phyloP scores from a whole-genome alignment of 1,284 basidiomycete species.

The Rhodotorula sp. region DNA sequence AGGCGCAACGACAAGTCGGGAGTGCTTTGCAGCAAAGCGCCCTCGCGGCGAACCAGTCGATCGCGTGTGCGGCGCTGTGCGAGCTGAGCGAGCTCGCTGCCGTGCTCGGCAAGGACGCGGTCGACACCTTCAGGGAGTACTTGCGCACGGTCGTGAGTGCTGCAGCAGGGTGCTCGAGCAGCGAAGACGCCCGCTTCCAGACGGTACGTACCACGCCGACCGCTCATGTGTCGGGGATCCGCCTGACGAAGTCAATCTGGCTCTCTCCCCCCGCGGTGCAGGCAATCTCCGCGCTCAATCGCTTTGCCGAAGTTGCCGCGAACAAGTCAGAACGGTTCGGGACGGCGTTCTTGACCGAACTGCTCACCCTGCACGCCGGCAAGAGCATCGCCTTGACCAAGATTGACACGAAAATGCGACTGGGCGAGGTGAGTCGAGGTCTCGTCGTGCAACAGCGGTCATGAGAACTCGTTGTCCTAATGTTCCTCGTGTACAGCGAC shows the following conservation, averaged over 20 bases:
- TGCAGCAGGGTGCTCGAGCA: background rate
- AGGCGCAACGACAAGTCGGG: conserved; percentile 9
- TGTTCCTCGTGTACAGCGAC: conserved; percentile 10
- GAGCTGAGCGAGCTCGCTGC: conserved; percentile 12
- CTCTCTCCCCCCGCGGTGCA: background rate
- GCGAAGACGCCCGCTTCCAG: background rate
- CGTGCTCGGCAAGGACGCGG: background rate
- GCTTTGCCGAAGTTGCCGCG: background rate
- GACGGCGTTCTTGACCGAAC: conserved; percentile 15
- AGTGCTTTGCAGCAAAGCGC: conserved; percentile 9
- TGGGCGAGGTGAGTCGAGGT: conserved; percentile 5
- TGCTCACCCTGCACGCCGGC: conserved; percentile 15
- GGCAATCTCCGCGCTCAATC: background rate
- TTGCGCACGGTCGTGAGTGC: background rate
- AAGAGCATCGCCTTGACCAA: conserved; percentile 7
- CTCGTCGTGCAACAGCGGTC: background rate
- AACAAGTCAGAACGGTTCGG: conserved; percentile 10
- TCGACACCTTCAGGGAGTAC: background rate
- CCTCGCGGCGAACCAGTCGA: background rate
- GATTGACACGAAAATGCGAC: background rate
- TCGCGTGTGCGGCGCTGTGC: conserved; percentile 14
- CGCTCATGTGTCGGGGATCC: too few species aligned
- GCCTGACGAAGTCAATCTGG: background rate
- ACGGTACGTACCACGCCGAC: background rate
- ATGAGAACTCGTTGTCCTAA: background rate